Evolutionary conservation across 2,329 filamentous ascomycete species (phyloP).

Genomic region (Fonsecaea nubica): DNA sequence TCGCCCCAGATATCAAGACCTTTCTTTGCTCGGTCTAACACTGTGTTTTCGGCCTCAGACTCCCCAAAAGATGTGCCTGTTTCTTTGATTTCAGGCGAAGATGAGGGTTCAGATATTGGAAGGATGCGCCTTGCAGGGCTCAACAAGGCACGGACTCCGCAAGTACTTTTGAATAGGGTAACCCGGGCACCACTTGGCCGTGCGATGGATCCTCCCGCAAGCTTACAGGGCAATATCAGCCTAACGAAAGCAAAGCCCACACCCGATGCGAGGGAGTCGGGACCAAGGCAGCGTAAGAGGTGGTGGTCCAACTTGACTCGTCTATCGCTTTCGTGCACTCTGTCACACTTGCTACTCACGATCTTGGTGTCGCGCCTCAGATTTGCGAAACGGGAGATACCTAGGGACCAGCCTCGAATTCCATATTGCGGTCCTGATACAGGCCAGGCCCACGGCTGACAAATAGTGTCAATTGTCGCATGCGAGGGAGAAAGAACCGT

Average conservation of each 20-base stretch:
- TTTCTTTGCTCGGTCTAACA: neutral
- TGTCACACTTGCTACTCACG: neutral
- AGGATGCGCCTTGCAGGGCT: slow-evolving; percentile 2
- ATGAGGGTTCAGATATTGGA: neutral
- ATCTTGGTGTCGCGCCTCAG: neutral
- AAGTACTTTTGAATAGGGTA: slow-evolving; percentile 3
- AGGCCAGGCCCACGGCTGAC: neutral
- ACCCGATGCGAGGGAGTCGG: neutral
- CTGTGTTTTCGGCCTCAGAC: neutral
- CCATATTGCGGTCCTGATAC: neutral
- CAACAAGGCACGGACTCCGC: neutral
- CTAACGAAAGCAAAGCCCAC: neutral
- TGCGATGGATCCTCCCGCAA: slow-evolving; percentile 3
- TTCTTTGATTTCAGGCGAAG: neutral
- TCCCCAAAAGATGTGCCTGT: neutral
- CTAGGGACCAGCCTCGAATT: neutral
- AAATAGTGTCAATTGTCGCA: neutral
- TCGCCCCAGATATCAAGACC: neutral
- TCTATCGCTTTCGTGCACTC: neutral
- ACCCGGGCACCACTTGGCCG: neutral
- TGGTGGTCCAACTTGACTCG: neutral
- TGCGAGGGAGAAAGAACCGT: neutral
- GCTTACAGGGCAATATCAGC: neutral
- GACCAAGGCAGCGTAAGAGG: neutral
- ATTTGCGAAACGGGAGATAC: neutral